phyloP scores from a whole-genome alignment of 2,329 filamentous ascomycete species.

The Trichoderma polysporum region DNA sequence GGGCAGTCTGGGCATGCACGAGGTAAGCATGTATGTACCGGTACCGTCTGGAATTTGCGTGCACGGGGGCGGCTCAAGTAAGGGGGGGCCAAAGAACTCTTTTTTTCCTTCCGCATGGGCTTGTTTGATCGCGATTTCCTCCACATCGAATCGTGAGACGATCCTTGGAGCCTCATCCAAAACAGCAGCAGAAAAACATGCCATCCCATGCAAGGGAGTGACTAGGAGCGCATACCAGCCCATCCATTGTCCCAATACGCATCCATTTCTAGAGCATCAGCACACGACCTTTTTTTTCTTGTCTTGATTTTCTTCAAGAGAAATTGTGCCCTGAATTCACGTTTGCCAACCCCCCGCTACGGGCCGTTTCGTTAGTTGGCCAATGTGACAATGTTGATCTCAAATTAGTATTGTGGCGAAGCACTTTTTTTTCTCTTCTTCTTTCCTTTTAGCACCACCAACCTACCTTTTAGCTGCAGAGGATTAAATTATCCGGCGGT shows the following conservation, averaged over 20 bases:
- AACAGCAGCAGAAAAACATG: neutral
- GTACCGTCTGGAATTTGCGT: neutral
- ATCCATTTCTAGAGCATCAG: neutral
- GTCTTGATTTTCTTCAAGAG: neutral
- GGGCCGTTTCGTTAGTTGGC: neutral
- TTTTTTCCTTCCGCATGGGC: neutral
- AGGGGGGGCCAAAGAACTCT: neutral
- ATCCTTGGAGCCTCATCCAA: constrained; percentile 3
- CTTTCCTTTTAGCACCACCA: neutral
- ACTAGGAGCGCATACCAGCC: neutral
- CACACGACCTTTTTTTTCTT: neutral
- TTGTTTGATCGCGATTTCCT: constrained; percentile 15
- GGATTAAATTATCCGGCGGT: neutral
- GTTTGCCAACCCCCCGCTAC: neutral
- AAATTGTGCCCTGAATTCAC: neutral
- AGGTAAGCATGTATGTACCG: neutral
- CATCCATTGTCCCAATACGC: neutral
- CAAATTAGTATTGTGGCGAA: constrained; percentile 13
- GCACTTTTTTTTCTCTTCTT: neutral
- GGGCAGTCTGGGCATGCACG: neutral
- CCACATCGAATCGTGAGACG: constrained; percentile 17
- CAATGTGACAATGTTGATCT: neutral
- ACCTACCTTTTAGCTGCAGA: constrained; percentile 3
- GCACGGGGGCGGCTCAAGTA: constrained; percentile 8
- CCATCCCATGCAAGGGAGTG: neutral